Base-by-base conservation (phyloP, 164 flowering plant species). In the Stephania japonica region DNA sequence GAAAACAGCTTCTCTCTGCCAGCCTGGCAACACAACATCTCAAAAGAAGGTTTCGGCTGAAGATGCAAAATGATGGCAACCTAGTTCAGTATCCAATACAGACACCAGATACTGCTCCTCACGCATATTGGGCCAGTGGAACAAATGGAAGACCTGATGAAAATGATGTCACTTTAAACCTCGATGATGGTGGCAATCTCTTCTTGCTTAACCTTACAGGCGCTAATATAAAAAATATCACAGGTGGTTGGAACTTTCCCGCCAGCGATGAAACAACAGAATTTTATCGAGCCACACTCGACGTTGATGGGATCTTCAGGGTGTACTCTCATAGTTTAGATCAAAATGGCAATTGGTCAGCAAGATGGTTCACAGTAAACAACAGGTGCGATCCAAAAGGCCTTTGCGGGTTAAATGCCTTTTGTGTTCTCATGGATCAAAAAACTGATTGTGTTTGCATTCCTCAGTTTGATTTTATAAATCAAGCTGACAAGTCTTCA, bases 41-140 rank as follows among this genome's bases (percentile, higher is more conserved):
- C 4, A 73, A 65, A 4, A 79, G 83, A 41, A 63, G 53, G 43
- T 81, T 78, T 62, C 24, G 11, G n/a, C 78, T 78, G 12, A 27
- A 2, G 2, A 82, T 84, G 84, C 84, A 82, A 67, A 0, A 0
- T 1, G 84, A 84, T 53, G 83, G 77, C 10, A 75, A 78, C 72
- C 84, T 84, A 24, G 83, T 82, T 1, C 65, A 8, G 38, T 82
- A 82, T 71, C 53, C 53, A 47, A 16, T 47, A 47, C n/a, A n/a
- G n/a, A n/a, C n/a, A n/a, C n/a, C n/a, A n/a, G n/a, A n/a, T n/a
- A n/a, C n/a, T n/a, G n/a, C n/a, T n/a, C n/a, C 11, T 7, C 0
- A 25, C 19, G 19, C 79, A 21, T 83, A 78, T 73, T 80, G 65
- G 66, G 32, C 78, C 5, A 61, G 82, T 3, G 56, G 9, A 4